Conservation (phyloP, 1,284 basidiomycete genomes). For the Trametes sp. region DNA sequence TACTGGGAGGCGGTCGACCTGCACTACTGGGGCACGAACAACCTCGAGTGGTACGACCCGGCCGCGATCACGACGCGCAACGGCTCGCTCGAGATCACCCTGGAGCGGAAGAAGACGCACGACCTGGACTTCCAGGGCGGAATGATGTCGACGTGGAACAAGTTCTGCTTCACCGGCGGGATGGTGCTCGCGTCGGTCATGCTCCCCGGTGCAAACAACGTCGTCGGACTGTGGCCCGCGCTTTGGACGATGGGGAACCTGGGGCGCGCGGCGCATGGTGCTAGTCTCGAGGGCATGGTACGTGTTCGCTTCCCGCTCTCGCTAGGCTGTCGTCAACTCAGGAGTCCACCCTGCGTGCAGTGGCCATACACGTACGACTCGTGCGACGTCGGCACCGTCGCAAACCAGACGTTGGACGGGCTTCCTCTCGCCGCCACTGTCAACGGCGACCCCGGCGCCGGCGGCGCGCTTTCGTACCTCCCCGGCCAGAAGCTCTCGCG, state of each 20-base stretch:
- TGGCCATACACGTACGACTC: conserved; percentile 65
- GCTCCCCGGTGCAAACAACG: conserved; percentile 76
- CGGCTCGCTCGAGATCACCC: conserved; percentile 84
- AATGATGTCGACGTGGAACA: conserved; percentile 83
- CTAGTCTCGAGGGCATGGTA: conserved; percentile 60
- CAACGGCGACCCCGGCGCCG: conserved; percentile 47
- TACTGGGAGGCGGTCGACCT: background rate
- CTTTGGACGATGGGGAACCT: conserved; percentile 66
- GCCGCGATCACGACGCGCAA: conserved; percentile 77
- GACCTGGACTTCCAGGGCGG: conserved; percentile 80
- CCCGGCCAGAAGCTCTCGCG: conserved; percentile 82
- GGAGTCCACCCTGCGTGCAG: conserved; percentile 34
- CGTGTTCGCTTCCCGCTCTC: background rate
- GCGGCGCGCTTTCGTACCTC: conserved; percentile 62
- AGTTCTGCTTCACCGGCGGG: conserved; percentile 95
- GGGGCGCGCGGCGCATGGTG: conserved; percentile 66
- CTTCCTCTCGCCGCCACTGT: conserved; percentile 48
- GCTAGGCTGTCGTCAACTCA: background rate
- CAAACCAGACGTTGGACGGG: conserved; percentile 54
- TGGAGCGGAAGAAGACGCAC: conserved; percentile 72
- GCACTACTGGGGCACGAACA: background rate
- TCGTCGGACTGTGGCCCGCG: conserved; percentile 61
- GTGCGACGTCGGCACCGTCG: conserved; percentile 34
- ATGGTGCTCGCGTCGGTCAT: conserved; percentile 74
- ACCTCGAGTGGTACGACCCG: background rate